Base-by-base conservation (phyloP, 176 grass and related monocot species). In the Raddia guianensis region DNA sequence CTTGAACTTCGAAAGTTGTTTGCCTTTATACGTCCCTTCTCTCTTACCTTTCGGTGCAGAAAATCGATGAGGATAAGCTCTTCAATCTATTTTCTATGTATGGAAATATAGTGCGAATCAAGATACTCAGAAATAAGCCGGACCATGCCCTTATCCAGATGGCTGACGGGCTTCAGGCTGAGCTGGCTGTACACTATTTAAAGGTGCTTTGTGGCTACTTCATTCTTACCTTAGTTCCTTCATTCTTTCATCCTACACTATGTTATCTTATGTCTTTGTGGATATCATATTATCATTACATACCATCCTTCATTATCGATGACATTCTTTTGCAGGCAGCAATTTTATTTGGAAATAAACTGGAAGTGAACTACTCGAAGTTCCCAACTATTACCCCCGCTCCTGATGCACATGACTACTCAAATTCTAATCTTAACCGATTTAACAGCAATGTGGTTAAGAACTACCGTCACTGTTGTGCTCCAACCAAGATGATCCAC, bases 81-180 rank as follows among this genome's bases (percentile, higher is more conserved):
- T 99, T 99, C 84, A 95, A 99, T 79, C 78, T 95, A 21, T 99
- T 95, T 86, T 99, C 96, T 20, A 88, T 99, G 69, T 99, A 99
- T 88, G 97, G 97, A 72, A 99, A 99, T 80, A 93, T 99, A 49
- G 21, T 90, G 74, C 87, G 97, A 70, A 95, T 99, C 72, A 99
- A 99, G 70, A 68, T 99, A 57, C 89, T 99, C 35, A 86, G 60
- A 37, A 99, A 93, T 52, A 95, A 99, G 72, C 97, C 97, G 45
- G 97, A 95, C 71, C 97, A 99, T 80, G 97, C 97, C n/a, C 90
- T 99, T 52, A 63, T 96, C 81, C 93, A 99, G 79, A 93, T 99
- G 93, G 91, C 88, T 49, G 97, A 99, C 75, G 91, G 91, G 44
- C 89, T 93, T 72, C 96, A 99, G 84, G 90, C 96, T 16, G 96